These are phyloP conservation scores for Microbotryum scabiosae DNA, from an alignment of 1,284 basidiomycete species.

Conservation along the genomic window DNA sequence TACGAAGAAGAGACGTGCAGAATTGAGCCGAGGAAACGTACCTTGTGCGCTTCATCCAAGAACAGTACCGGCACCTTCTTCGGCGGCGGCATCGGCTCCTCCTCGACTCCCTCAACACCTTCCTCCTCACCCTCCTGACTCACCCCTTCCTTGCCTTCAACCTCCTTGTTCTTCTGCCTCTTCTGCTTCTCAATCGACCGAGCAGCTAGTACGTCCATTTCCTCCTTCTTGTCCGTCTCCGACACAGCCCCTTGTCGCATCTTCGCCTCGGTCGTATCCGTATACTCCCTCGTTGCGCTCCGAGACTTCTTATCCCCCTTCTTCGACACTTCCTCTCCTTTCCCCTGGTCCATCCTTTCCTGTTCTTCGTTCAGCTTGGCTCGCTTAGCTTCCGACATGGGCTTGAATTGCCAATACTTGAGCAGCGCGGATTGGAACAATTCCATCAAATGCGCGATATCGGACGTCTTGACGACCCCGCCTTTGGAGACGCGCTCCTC, in stretches of 20 bases:
- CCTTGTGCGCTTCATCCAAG: conserved; percentile 71
- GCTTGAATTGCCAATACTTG: conserved; percentile 61
- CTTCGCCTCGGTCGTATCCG: conserved; percentile 28
- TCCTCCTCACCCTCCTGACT: background rate
- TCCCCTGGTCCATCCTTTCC: conserved; percentile 3
- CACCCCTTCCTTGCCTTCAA: background rate
- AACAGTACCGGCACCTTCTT: conserved; percentile 73
- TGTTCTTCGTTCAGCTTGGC: conserved; percentile 7
- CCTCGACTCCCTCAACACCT: conserved; percentile 5
- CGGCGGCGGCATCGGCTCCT: conserved; percentile 34
- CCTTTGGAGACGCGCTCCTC: conserved; percentile 52
- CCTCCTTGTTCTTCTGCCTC: background rate
- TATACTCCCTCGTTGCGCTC: background rate
- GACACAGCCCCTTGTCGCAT: conserved; percentile 7
- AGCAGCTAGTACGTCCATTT: conserved; percentile 12
- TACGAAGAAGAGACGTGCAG: too few relatives aligned
- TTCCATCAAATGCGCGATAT: conserved; percentile 72
- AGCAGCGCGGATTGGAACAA: conserved; percentile 56
- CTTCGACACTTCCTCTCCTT: conserved; percentile 34
- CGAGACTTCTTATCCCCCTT: conserved; percentile 1
- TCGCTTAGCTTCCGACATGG: conserved; percentile 35
- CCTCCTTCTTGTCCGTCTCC: conserved; percentile 4
- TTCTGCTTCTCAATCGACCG: conserved; percentile 9
- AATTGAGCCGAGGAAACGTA: conserved; percentile 33
- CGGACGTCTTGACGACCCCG: conserved; percentile 56